Base-by-base conservation (phyloP, 192 early-diverging fungal genomes). In the Haplosporangium gracile region DNA sequence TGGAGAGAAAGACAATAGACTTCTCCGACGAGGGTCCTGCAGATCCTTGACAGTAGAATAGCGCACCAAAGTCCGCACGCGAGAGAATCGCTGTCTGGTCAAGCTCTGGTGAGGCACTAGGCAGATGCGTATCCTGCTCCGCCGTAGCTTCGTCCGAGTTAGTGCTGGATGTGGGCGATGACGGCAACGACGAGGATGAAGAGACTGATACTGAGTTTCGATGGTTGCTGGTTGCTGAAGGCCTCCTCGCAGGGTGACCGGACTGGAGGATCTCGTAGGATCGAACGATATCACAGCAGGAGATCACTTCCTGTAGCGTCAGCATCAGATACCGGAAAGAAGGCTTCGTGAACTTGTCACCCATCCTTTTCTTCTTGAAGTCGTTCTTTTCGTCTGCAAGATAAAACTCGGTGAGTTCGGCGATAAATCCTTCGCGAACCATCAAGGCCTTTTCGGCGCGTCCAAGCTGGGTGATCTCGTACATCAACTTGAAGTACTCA, bases 311-410 rank as follows among this genome's bases (percentile, higher is more conserved):
- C 60, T 82, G 83, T 5, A 90, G 32, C 2, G 89, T 82, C 5
- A 81, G 39, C 57, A 90, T 36, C 24, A 90, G 55, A 49, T 83
- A 83, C 34, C 84, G 74, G 70, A 90, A 90, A 9, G 88, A 71
- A 5, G 89, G 89, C 32, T 86, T 82, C 2, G 89, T 88, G 74
- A 90, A 90, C 78, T 90, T 90, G 74, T 90, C 89, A 32, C 89
- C 89, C 89, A 90, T 90, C 75, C 82, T 88, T 75, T 82, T 80
- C 71, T 88, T 87, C 72, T 85, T 81, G 63, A 70, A 65, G 29
- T 84, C 83, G 36, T 55, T 45, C 32, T 65, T 80, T 68, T 90
- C 89, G 42, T 90, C 89, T 51, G 78, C 68, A 13, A 84, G 73
- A 38, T 88, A 90, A 68, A 90, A 79, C 43, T 87, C 81, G 11